Percentiles rank a stretch among this genome's conserved stretches.
These are phyloP conservation scores for Tilletiaria anomala DNA, from an alignment of 1,284 basidiomycete species.

Conservation along the genomic window DNA sequence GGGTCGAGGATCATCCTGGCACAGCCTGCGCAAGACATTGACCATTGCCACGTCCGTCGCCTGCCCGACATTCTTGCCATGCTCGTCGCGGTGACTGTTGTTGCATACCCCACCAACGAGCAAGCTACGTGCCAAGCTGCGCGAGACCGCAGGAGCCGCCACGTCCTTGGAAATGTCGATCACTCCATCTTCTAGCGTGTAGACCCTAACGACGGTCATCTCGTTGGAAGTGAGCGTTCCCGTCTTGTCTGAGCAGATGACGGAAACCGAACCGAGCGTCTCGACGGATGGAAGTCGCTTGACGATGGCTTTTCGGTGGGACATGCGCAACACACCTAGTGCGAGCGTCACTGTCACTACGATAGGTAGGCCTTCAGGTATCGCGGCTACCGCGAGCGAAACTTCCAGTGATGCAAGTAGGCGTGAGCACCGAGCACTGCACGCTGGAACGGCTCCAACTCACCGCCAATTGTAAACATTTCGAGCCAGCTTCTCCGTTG, in stretches of 20 bases:
- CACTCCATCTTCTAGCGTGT: constrained; percentile 37
- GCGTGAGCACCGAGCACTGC: not conserved
- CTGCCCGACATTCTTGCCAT: constrained; percentile 59
- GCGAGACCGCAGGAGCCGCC: constrained; percentile 52
- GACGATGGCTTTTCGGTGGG: constrained; percentile 83
- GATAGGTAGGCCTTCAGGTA: constrained; percentile 90
- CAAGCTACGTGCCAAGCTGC: constrained; percentile 66
- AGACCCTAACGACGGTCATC: constrained; percentile 92
- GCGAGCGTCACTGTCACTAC: constrained; percentile 95
- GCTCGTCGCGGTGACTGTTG: constrained; percentile 66
- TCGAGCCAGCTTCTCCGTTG: constrained; percentile 84
- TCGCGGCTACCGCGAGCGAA: constrained; percentile 88
- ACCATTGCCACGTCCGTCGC: constrained; percentile 52
- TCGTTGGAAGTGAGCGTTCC: constrained; percentile 68
- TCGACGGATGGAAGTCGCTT: constrained; percentile 94
- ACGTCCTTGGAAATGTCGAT: constrained; percentile 66
- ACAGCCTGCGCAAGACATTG: not conserved
- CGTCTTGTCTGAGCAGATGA: constrained; percentile 92
- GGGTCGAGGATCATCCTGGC: constrained; percentile 56
- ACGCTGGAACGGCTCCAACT: not conserved
- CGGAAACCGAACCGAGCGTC: constrained; percentile 94
- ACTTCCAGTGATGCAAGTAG: too few species aligned
- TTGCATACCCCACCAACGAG: constrained; percentile 47
- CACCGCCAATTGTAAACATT: constrained; percentile 85
- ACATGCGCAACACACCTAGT: constrained; percentile 83